These are phyloP conservation scores for Leccinum longicurvipes DNA, from an alignment of 768 basidiomycete species.

Conservation along the genomic window DNA sequence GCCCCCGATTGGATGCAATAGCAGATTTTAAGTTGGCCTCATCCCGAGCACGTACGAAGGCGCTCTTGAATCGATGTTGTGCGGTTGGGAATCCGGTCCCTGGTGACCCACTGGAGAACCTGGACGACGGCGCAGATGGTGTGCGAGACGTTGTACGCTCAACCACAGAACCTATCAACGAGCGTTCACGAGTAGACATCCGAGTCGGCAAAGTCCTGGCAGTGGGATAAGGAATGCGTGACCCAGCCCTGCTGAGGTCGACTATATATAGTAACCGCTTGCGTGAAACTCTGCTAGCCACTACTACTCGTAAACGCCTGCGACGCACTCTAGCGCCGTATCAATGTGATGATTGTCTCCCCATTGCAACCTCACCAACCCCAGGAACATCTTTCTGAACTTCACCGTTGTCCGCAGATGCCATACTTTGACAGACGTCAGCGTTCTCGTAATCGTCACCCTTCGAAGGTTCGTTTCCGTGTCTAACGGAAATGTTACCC, in stretches of 20 bases:
- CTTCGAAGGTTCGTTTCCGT: not conserved
- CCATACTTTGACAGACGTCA: not conserved
- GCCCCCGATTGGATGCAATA: constrained; percentile 26
- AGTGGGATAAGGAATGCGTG: not conserved
- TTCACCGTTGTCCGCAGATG: not conserved
- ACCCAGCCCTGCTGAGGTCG: not conserved
- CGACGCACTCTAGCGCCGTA: not conserved
- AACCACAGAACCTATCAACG: constrained; percentile 43
- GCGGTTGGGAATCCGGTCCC: constrained; percentile 60
- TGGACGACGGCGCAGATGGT: constrained; percentile 21
- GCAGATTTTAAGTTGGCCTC: constrained; percentile 18
- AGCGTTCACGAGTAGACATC: constrained; percentile 23
- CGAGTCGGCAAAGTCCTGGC: not conserved
- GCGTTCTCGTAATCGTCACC: constrained; percentile 14
- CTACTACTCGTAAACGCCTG: not conserved
- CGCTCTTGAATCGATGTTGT: constrained; percentile 61
- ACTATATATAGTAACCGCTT: not conserved
- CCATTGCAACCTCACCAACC: not conserved
- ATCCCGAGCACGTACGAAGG: constrained; percentile 52
- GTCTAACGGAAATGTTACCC: not conserved
- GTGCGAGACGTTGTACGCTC: constrained; percentile 37
- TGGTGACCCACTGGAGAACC: constrained; percentile 12
- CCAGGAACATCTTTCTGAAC: not conserved
- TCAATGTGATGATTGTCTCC: constrained; percentile 2
- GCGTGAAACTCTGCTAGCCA: not conserved